Conservation (phyloP, 495 filamentous ascomycete species). For the Neurospora sp. region DNA sequence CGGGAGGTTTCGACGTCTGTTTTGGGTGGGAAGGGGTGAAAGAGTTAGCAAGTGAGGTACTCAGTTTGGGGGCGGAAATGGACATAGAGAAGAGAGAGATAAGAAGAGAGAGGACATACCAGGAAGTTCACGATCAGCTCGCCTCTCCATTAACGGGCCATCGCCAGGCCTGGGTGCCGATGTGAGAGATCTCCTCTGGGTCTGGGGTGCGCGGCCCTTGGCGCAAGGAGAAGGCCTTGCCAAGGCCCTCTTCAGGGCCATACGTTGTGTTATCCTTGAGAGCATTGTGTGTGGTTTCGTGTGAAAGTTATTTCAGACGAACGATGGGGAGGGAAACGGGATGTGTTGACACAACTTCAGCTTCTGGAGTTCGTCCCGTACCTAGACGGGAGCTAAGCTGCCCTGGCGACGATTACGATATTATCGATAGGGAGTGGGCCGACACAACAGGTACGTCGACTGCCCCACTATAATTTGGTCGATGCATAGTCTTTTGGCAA, state of each 20-base stretch:
- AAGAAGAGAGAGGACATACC: slow-evolving; percentile 22
- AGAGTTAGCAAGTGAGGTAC: neutral
- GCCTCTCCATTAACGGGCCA: slow-evolving; percentile 70
- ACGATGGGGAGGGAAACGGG: neutral
- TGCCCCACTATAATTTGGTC: neutral
- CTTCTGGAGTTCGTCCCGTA: neutral
- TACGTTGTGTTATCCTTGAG: slow-evolving; percentile 27
- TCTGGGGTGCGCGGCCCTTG: slow-evolving; percentile 5
- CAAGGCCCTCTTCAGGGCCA: slow-evolving; percentile 16
- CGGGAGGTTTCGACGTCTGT: slow-evolving; percentile 19
- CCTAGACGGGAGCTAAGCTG: neutral
- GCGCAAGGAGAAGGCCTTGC: neutral
- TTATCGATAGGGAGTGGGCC: neutral
- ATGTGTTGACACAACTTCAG: neutral
- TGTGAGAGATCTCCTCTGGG: slow-evolving; percentile 26
- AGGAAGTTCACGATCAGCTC: slow-evolving; percentile 73
- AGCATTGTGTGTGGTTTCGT: slow-evolving; percentile 21
- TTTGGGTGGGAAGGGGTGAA: neutral
- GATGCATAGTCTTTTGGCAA: neutral
- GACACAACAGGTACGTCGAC: neutral
- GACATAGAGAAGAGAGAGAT: neutral
- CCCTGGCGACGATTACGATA: neutral
- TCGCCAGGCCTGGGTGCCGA: slow-evolving; percentile 41
- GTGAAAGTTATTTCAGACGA: neutral
- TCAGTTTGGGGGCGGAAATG: neutral